Base-by-base conservation (phyloP, 208 protist species). In the Herpetomonas muscarum region DNA sequence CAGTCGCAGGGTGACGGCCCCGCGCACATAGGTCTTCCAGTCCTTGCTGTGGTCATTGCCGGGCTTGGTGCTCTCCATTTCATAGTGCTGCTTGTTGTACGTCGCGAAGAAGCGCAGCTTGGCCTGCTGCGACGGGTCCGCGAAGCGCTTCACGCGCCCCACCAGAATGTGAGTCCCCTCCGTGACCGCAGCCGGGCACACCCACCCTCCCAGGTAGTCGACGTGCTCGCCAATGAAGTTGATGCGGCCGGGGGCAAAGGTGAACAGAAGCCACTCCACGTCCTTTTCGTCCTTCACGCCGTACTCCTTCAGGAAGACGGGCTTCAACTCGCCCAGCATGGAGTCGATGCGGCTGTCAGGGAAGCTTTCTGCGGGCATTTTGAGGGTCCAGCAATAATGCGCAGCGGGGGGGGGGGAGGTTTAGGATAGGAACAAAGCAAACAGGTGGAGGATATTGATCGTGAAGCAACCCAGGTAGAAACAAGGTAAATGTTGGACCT, bases 201-300 rank as follows among this genome's bases (percentile, higher is more conserved):
- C 81, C 55, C 70, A 85, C 3, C 87, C 86, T 19, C 76, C 84
- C 70, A 84, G 86, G 68, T 94, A 95, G 76, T 95, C 91, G 7
- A 90, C 85, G 70, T 97, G 91, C 61, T 97, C 87, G 21, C 91
- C 91, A 46, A 97, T 97, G 26, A 94, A 62, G 66, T 97, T 97
- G 39, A 97, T 74, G 13, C 92, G 72, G 6, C 92, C 92, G 1
- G 92, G 92, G 0, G 86, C 73, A 66, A 90, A 87, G 34, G 79
- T 78, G 54, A 87, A 87, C 4, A 90, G 47, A 24, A 82, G 50
- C 79, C 83, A 90, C 69, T 90, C 77, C 31, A 90, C 82, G 46
- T 90, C 83, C 0, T 26, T 47, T 10, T 75, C 64, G 26, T 55
- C 49, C 15, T 53, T 25, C 1, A 85, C 79, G 19, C 71, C 10